Evolutionary conservation across 179 eudicot species (phyloP), one percentile per base, ranked within the genome.

Genomic region (Drosera spatulata): DNA sequence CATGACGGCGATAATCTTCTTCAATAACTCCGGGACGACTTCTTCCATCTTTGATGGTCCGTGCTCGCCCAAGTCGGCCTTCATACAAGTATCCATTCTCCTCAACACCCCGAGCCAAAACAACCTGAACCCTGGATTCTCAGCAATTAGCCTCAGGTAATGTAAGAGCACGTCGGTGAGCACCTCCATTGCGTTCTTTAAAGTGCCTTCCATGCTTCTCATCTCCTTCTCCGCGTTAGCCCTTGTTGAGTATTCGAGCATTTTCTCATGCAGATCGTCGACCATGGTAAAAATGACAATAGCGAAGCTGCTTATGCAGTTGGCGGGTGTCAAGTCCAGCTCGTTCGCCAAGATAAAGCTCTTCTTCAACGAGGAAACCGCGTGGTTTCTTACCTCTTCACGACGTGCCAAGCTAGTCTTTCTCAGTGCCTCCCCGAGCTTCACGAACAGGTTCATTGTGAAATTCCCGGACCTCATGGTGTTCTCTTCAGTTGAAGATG

Each of bases 61-160:
- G 38, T 85, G 80, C 2, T 61, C 77, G 2, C 94, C 96, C 56
- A 90, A 65, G 51, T 86, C 97, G 2, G 88, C 88, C 72, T 94
- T 94, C 96, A 90, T 87, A 46, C 88, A 94, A n/a, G 94, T 86
- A 55, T 87, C 99, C 99, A 94, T 89, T 66, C 95, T 83, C 55
- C 99, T 77, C 51, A 94, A 61, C 42, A 94, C 61, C 2, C 95
- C 91, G 50, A 85, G 58, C 99, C 99, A 94, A 48, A 94, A 86
- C 10, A 82, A 76, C 71, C 85, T 73, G 64, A 86, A 94, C 10
- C 71, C 72, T 0, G 88, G 71, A 60, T 77, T 79, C 47, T 77
- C 88, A 1, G 81, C 67, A 41, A 94, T 67, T 0, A 69, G 68
- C 57, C 68, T 90, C 77, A 90, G 65, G 68, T 83, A 89, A 41